Conservation (phyloP, 2,329 filamentous ascomycete genomes). For the Exophiala mesophila region DNA sequence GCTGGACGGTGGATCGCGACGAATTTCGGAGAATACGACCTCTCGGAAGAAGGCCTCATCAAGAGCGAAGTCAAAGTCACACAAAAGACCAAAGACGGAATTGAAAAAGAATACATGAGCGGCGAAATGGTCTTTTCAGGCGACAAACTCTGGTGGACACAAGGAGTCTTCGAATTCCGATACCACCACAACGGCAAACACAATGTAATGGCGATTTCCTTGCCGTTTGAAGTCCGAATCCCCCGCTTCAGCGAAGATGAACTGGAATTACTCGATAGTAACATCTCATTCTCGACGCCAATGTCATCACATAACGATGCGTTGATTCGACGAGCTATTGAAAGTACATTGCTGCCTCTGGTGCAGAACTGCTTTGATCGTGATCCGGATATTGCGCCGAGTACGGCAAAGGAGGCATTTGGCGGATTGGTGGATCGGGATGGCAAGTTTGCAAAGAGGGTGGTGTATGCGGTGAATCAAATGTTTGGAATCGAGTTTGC, state of each 20-base stretch:
- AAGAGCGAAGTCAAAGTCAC: slow-evolving; percentile 59
- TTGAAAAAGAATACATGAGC: slow-evolving; percentile 55
- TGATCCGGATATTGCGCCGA: slow-evolving; percentile 84
- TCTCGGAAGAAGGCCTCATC: slow-evolving; percentile 71
- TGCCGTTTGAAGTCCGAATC: slow-evolving; percentile 87
- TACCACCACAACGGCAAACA: slow-evolving; percentile 94
- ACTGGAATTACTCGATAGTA: slow-evolving; percentile 44
- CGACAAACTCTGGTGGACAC: slow-evolving; percentile 96
- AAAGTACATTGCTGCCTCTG: slow-evolving; percentile 71
- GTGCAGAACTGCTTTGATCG: slow-evolving; percentile 90
- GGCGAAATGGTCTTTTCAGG: slow-evolving; percentile 85
- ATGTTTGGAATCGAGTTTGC: slow-evolving; percentile 98
- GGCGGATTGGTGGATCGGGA: slow-evolving; percentile 80
- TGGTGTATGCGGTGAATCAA: slow-evolving; percentile 90
- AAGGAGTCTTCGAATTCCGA: slow-evolving; percentile 92
- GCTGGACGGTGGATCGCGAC: slow-evolving; percentile 87
- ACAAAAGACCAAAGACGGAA: slow-evolving; percentile 32
- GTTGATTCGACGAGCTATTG: slow-evolving; percentile 64
- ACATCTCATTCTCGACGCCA: slow-evolving; percentile 12
- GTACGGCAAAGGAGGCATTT: slow-evolving; percentile 72
- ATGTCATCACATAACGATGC: slow-evolving; percentile 47
- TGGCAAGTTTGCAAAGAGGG: slow-evolving; percentile 78
- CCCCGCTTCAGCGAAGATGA: slow-evolving; percentile 72
- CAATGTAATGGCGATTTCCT: slow-evolving; percentile 87
- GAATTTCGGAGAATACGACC: slow-evolving; percentile 70